phyloP scores from a whole-genome alignment of 148 eudicot genomes.

The Mesembryanthemum crystallinum region DNA sequence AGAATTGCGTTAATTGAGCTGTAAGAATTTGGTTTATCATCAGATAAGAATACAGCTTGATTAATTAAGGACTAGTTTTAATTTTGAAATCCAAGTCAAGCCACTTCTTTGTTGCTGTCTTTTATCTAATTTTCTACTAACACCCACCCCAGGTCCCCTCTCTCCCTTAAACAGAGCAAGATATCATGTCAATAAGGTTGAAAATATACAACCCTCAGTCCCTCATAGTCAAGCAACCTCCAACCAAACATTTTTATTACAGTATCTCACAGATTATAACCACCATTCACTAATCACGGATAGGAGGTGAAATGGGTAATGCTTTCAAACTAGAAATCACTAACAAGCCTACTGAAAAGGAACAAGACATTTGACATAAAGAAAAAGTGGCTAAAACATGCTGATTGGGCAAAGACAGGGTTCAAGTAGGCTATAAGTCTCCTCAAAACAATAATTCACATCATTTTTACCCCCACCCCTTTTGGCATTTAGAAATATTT shows the following conservation, averaged over 20 bases:
- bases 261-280: neutral
- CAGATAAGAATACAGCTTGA: too few species aligned
- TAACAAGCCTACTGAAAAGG: neutral
- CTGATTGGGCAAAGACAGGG: constrained; percentile 5
- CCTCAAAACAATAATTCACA: neutral
- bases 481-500: neutral
- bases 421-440: neutral
- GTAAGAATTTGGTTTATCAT: neutral
- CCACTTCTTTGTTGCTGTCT: too few species aligned
- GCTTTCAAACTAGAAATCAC: neutral
- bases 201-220: too few species aligned
- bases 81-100: too few species aligned
- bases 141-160: neutral
- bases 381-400: neutral
- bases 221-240: constrained; percentile 16
- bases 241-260: neutral
- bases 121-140: too few species aligned
- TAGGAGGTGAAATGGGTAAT: neutral
- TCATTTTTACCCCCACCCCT: neutral
- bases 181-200: neutral
- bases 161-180: neutral
- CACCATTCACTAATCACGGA: neutral
- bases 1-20: neutral
- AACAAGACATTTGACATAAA: neutral
- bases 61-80: too few species aligned